Percentiles rank a stretch among this genome's conserved stretches.
phyloP scores from a whole-genome alignment of 83 land plant genomes.

The Diphasiastrum complanatum region DNA sequence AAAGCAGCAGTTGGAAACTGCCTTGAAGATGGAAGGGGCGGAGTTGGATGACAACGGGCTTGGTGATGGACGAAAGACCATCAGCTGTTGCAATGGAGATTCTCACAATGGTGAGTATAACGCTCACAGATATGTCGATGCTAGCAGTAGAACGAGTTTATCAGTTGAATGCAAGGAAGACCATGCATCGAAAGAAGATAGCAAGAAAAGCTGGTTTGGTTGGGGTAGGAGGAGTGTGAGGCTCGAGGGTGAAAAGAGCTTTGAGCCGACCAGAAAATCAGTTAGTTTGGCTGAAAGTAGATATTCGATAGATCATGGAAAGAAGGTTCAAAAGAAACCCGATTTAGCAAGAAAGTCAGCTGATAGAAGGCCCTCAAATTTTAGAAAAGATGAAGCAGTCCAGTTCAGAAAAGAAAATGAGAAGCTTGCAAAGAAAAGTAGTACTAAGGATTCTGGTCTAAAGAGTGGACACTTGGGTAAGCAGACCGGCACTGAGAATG shows the following conservation, averaged over 20 bases:
- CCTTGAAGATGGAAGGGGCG: not conserved
- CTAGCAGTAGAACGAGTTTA: not conserved
- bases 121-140: too few species aligned
- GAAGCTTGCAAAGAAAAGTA: constrained; percentile 1
- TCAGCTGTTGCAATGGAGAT: not conserved
- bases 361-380: constrained; percentile 10
- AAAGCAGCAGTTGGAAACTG: not conserved
- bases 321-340: too few species aligned
- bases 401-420: constrained; percentile 7
- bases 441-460: not conserved
- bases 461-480: not conserved
- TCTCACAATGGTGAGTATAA: not conserved
- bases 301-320: too few species aligned
- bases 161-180: not conserved
- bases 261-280: too few species aligned
- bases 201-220: constrained; percentile 8
- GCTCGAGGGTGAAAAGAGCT: too few species aligned
- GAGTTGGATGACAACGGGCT: too few species aligned
- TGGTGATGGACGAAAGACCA: not conserved
- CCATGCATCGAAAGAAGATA: not conserved
- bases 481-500: constrained; percentile 6
- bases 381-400: constrained; percentile 1
- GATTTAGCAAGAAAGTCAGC: not conserved
- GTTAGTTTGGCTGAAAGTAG: too few species aligned
- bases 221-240: constrained; percentile 2